Percentiles rank a stretch among this genome's conserved stretches.
Conservation (phyloP, 73 alveolate species). For the Tetrahymena thermophila region DNA sequence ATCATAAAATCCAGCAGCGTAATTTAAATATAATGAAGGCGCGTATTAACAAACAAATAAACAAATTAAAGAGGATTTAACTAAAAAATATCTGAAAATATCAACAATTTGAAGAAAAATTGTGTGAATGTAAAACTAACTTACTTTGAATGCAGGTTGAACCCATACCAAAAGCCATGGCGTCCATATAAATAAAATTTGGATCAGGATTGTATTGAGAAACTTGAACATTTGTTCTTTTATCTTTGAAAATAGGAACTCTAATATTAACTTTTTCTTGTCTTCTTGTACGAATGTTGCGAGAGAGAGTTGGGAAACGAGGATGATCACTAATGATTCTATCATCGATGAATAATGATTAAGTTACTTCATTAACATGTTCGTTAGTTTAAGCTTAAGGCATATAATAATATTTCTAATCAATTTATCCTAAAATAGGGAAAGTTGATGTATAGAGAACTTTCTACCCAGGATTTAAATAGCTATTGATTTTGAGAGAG, state of each 20-base stretch:
- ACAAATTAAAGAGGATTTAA: slow-evolving; percentile 30
- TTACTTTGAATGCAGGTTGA: slow-evolving; percentile 14
- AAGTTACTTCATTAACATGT: slow-evolving; percentile 44
- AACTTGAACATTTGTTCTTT: slow-evolving; percentile 57
- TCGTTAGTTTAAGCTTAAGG: slow-evolving; percentile 12
- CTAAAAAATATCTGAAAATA: slow-evolving; percentile 1
- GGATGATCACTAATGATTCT: slow-evolving; percentile 89
- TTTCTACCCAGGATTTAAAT: slow-evolving; percentile 16
- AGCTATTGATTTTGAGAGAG: slow-evolving; percentile 14
- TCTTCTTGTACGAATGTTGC: slow-evolving; percentile 76
- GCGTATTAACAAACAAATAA: background rate
- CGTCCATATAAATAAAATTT: slow-evolving; percentile 71
- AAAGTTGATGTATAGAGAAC: slow-evolving; percentile 17
- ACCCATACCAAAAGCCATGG: slow-evolving; percentile 86
- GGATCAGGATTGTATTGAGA: slow-evolving; percentile 58
- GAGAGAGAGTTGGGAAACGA: slow-evolving; percentile 77
- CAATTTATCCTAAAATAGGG: slow-evolving; percentile 21
- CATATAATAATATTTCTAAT: background rate
- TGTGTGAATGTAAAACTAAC: slow-evolving; percentile 1
- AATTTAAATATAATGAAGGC: background rate
- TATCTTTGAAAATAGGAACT: slow-evolving; percentile 85
- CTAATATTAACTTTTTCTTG: slow-evolving; percentile 77
- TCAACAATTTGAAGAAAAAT: slow-evolving; percentile 38
- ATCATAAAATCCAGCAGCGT: background rate
- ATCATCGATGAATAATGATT: slow-evolving; percentile 69